Conservation (phyloP, 129 eudicot species). For the Pulicaria dysenterica region DNA sequence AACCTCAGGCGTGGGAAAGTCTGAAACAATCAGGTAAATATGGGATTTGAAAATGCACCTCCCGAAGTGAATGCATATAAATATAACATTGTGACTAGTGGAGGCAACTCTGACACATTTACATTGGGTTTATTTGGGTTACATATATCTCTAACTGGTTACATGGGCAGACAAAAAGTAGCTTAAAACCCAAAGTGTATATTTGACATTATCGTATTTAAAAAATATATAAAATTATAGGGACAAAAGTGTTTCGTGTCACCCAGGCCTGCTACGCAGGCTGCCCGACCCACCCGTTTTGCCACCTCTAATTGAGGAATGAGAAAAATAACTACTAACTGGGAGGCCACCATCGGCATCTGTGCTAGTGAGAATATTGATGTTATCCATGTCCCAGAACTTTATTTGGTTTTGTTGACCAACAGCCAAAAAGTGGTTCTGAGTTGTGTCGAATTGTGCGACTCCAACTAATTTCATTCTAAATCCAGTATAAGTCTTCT, state of each 20-base stretch:
- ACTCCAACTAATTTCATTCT: slow-evolving; percentile 76
- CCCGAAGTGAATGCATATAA: slow-evolving; percentile 1
- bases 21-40: slow-evolving; percentile 39
- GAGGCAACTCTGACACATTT: slow-evolving; percentile 8
- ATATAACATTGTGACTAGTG: not conserved
- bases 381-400: slow-evolving; percentile 93
- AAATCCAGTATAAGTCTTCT: slow-evolving; percentile 76
- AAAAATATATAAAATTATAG: not conserved
- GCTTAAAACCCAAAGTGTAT: not conserved
- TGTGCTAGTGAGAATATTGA: slow-evolving; percentile 50
- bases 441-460: slow-evolving; percentile 87
- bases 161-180: not conserved
- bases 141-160: slow-evolving; percentile 11
- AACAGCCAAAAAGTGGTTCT: slow-evolving; percentile 88
- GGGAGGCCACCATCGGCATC: slow-evolving; percentile 97
- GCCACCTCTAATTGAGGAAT: not conserved
- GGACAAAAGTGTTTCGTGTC: not conserved
- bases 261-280: not conserved
- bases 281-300: not conserved
- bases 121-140: not conserved
- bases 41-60: not conserved
- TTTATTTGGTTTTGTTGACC: slow-evolving; percentile 95
- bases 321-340: slow-evolving; percentile 48
- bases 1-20: slow-evolving; percentile 82
- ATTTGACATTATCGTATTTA: not conserved